These are phyloP conservation scores for Suillus spraguei DNA, from an alignment of 768 basidiomycete species.

Conservation along the genomic window DNA sequence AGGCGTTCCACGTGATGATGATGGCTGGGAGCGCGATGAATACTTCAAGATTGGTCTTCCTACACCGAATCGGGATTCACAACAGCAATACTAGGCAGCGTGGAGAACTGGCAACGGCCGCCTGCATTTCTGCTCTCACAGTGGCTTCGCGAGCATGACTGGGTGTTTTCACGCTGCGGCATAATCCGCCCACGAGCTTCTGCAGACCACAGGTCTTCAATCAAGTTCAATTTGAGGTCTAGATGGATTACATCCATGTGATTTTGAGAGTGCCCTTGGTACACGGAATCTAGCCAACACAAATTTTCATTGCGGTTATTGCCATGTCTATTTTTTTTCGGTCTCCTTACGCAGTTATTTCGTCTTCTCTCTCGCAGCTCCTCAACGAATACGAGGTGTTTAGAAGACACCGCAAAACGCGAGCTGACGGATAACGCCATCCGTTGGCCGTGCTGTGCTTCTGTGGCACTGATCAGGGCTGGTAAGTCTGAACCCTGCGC, in stretches of 20 bases:
- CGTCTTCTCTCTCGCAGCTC: background rate
- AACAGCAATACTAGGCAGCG: background rate
- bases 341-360: background rate
- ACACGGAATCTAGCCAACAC: background rate
- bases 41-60: background rate
- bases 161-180: background rate
- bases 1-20: background rate
- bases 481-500: background rate
- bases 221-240: background rate
- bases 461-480: slow-evolving; percentile 1
- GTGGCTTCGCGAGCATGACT: background rate
- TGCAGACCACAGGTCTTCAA: background rate
- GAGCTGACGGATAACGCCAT: background rate
- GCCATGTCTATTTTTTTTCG: background rate
- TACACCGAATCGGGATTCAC: background rate
- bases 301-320: background rate
- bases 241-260: background rate
- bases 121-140: background rate
- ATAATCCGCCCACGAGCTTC: background rate
- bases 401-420: background rate
- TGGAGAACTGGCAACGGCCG: background rate
- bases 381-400: background rate
- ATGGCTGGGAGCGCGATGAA: background rate
- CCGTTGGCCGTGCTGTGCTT: background rate
- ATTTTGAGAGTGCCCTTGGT: background rate